A percentile compares a stretch with the other conserved stretches of the same genome.
Conservation (phyloP, 805 yeast genomes). For the Wickerhamiella allomyrinae region DNA sequence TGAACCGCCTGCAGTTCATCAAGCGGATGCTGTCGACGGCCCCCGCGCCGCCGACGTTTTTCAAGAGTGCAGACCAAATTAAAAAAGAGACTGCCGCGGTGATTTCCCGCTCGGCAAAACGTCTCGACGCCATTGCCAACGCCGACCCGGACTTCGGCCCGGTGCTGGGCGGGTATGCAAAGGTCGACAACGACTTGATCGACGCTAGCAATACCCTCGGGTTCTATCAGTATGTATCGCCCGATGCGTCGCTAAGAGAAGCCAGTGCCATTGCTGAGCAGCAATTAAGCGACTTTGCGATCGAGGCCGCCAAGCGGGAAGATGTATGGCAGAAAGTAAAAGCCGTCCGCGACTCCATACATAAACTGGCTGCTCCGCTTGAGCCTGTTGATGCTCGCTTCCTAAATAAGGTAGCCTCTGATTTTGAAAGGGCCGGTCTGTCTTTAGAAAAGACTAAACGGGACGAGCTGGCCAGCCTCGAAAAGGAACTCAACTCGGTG, state of each 20-base stretch:
- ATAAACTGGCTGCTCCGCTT: too few relatives aligned
- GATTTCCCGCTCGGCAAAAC: not conserved
- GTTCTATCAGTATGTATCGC: constrained; percentile 61
- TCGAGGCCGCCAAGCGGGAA: constrained; percentile 51
- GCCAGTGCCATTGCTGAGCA: constrained; percentile 55
- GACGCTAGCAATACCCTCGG: constrained; percentile 38
- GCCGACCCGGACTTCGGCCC: not conserved
- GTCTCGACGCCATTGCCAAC: not conserved
- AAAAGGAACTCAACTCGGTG: constrained; percentile 44
- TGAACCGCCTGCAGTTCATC: not conserved
- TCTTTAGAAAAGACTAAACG: constrained; percentile 42
- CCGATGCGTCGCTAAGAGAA: constrained; percentile 50
- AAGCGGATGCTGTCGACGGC: not conserved
- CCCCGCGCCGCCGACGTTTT: not conserved
- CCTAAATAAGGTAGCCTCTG: constrained; percentile 41
- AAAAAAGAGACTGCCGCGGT: not conserved
- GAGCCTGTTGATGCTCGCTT: constrained; percentile 44
- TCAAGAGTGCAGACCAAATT: not conserved
- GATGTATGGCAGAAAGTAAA: constrained; percentile 51
- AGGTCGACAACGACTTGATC: constrained; percentile 34
- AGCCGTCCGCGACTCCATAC: constrained; percentile 30
- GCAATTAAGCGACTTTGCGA: constrained; percentile 38
- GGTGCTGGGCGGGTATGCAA: not conserved
- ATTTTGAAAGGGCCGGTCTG: constrained; percentile 56
- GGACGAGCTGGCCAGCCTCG: constrained; percentile 40